phyloP scores from a whole-genome alignment of 257 asterid genomes.

The Rauvolfia tetraphylla region DNA sequence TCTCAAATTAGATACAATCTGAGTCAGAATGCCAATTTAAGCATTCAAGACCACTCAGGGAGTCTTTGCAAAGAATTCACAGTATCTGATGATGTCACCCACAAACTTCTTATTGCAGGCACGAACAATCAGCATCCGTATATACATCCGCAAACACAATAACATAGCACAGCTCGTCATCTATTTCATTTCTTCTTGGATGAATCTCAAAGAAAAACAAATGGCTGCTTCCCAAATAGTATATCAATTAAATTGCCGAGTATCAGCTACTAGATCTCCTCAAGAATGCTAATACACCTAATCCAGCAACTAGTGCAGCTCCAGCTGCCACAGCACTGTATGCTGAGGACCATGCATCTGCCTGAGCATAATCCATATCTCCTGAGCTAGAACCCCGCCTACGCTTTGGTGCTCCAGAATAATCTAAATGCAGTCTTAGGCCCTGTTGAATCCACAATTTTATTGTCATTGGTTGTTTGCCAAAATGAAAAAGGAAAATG shows the following conservation, averaged over 20 bases:
- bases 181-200: slow-evolving; percentile 5
- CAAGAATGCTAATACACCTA: slow-evolving; percentile 68
- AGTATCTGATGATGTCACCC: slow-evolving; percentile 9
- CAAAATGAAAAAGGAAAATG: neutral
- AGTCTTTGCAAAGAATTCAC: neutral
- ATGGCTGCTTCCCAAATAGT: neutral
- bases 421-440: slow-evolving; percentile 70
- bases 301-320: slow-evolving; percentile 75
- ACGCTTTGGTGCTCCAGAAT: slow-evolving; percentile 39
- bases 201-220: neutral
- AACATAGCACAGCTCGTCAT: neutral
- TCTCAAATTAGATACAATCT: neutral
- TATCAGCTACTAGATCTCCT: slow-evolving; percentile 47
- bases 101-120: slow-evolving; percentile 6
- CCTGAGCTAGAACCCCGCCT: slow-evolving; percentile 37
- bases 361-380: slow-evolving; percentile 47
- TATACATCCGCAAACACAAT: neutral
- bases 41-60: neutral
- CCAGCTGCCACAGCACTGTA: slow-evolving; percentile 85
- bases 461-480: neutral
- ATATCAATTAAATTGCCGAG: neutral
- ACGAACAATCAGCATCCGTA: neutral
- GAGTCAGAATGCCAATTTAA: neutral
- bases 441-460: slow-evolving; percentile 47
- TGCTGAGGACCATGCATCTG: slow-evolving; percentile 64